Conservation (phyloP, 345 rosid genomes). For the Bruguiera parviflora region DNA sequence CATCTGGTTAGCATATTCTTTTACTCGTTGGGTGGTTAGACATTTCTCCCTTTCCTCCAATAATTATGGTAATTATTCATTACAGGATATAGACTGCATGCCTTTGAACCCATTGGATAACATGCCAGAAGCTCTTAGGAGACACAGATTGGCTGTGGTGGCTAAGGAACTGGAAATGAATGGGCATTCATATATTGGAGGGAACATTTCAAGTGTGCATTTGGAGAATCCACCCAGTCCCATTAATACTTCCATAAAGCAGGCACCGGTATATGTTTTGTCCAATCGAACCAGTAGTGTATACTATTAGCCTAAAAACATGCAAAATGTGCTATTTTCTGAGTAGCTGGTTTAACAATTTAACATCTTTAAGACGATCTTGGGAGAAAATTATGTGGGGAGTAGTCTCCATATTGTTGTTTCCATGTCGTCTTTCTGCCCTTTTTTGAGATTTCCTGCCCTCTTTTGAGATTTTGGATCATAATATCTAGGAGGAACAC, state of each 20-base stretch:
- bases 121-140: slow-evolving; percentile 86
- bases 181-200: slow-evolving; percentile 42
- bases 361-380: too few relatives aligned
- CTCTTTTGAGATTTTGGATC: neutral
- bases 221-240: slow-evolving; percentile 36
- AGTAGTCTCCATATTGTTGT: neutral
- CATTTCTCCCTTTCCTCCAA: neutral
- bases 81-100: slow-evolving; percentile 98
- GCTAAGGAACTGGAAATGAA: slow-evolving; percentile 51
- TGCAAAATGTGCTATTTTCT: neutral
- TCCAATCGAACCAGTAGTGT: neutral
- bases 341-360: too few relatives aligned
- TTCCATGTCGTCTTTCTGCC: neutral
- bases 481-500: neutral
- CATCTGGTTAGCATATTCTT: neutral
- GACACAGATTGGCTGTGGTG: slow-evolving; percentile 38
- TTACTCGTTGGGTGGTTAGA: neutral
- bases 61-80: slow-evolving; percentile 14
- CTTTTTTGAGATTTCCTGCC: neutral
- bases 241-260: slow-evolving; percentile 38
- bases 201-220: slow-evolving; percentile 37
- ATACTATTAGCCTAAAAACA: neutral
- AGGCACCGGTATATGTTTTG: slow-evolving; percentile 33
- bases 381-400: neutral
- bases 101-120: slow-evolving; percentile 77